Conservation (phyloP, 2,329 filamentous ascomycete species). For the Ophiostoma sp. region DNA sequence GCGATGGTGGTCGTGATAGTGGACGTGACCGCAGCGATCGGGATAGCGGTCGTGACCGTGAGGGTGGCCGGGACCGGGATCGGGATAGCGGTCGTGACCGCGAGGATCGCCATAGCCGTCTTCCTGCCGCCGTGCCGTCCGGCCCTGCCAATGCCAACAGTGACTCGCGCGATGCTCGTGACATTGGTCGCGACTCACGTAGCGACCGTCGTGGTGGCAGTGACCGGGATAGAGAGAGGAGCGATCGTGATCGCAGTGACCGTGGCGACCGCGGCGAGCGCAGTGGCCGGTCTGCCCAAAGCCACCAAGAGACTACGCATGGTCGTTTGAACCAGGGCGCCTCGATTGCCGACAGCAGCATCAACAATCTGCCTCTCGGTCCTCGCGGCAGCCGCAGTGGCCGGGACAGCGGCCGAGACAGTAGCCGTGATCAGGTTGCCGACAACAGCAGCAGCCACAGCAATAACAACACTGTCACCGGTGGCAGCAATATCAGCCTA, state of each 20-base stretch:
- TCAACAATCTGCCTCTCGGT: no score
- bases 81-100: conserved; percentile 32
- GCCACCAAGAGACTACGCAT: conserved; percentile 56
- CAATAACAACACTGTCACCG: conserved; percentile 18
- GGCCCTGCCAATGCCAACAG: conserved; percentile 10
- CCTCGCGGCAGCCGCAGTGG: no score
- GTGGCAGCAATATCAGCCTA: conserved; percentile 24
- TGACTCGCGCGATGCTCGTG: conserved; percentile 1
- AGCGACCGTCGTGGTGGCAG: conserved; percentile 31
- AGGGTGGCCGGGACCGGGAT: conserved; percentile 27
- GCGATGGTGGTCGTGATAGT: no score
- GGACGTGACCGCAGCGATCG: conserved; percentile 42
- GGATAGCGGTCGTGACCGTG: conserved; percentile 39
- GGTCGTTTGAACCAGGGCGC: conserved; percentile 49
- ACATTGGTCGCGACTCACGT: not conserved
- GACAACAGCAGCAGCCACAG: conserved; percentile 31
- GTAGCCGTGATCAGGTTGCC: conserved; percentile 27
- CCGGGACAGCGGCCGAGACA: no score
- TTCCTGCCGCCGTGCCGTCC: not conserved
- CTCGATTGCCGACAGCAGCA: not conserved
- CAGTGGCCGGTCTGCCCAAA: conserved; percentile 23
- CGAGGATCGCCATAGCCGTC: conserved; percentile 35
- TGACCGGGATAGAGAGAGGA: conserved; percentile 26
- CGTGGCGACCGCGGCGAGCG: conserved; percentile 16
- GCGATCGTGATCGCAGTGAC: conserved; percentile 42